Evolutionary conservation across 768 basidiomycete genomes (phyloP).

Genomic region (Serendipita sp.): DNA sequence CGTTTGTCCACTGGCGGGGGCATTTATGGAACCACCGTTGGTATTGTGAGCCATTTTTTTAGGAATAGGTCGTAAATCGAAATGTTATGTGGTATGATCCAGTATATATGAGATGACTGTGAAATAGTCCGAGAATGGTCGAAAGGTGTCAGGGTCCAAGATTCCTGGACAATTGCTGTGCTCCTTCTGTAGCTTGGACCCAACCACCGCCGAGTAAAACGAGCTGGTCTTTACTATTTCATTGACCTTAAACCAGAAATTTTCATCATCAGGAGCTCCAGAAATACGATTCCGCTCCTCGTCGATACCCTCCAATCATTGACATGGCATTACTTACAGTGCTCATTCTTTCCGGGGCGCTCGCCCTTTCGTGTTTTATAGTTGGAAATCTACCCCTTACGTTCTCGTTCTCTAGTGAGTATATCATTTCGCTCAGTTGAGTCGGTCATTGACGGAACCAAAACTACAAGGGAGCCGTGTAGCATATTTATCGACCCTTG

Average conservation of each 20-base stretch:
- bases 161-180: background rate
- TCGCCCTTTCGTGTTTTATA: constrained; percentile 31
- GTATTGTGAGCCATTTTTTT: background rate
- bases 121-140: background rate
- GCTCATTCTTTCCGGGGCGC: constrained; percentile 19
- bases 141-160: too few relatives aligned
- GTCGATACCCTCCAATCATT: background rate
- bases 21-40: background rate
- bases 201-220: background rate
- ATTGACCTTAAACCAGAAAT: background rate
- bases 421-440: background rate
- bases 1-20: background rate
- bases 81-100: background rate
- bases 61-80: background rate
- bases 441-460: constrained; percentile 10
- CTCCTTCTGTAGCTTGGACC: background rate
- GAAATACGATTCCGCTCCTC: background rate
- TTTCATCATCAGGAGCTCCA: background rate
- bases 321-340: constrained; percentile 20
- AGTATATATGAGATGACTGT: background rate
- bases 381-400: constrained; percentile 63
- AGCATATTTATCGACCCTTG: constrained; percentile 37
- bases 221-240: background rate
- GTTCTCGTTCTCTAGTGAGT: constrained; percentile 53
- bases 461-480: constrained; percentile 13